A percentile compares a stretch with the other conserved stretches of the same genome.
Conservation (phyloP, 768 basidiomycete species). For the Agaricus sinodeliciosus region DNA sequence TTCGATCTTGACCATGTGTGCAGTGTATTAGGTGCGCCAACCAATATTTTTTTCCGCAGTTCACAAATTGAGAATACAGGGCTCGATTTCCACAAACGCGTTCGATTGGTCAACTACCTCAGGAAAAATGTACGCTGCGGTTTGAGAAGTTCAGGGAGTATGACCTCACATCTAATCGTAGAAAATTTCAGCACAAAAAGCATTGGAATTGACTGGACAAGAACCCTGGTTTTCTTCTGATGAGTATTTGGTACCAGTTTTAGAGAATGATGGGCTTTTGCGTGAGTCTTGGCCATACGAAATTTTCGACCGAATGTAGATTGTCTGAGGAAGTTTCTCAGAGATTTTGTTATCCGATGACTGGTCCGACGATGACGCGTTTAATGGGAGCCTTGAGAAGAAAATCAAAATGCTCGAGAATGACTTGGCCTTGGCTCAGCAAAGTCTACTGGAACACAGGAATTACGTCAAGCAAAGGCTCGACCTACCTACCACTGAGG, state of each 20-base stretch:
- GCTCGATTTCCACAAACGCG: slow-evolving; percentile 73
- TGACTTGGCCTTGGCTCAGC: slow-evolving; percentile 51
- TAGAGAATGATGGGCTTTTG: slow-evolving; percentile 85
- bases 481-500: slow-evolving; percentile 36
- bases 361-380: slow-evolving; percentile 65
- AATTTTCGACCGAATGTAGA: background rate
- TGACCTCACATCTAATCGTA: slow-evolving; percentile 21
- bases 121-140: slow-evolving; percentile 52
- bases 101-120: slow-evolving; percentile 84
- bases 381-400: slow-evolving; percentile 24
- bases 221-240: slow-evolving; percentile 70
- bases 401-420: slow-evolving; percentile 55
- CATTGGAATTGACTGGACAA: slow-evolving; percentile 41
- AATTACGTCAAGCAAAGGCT: slow-evolving; percentile 48
- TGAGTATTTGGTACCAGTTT: slow-evolving; percentile 70
- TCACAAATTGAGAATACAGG: slow-evolving; percentile 29
- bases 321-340: slow-evolving; percentile 19
- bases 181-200: slow-evolving; percentile 44
- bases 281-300: slow-evolving; percentile 45
- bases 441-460: slow-evolving; percentile 59
- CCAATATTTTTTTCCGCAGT: background rate
- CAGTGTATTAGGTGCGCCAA: slow-evolving; percentile 46
- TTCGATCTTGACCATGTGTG: slow-evolving; percentile 56
- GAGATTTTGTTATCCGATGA: slow-evolving; percentile 57
- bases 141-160: slow-evolving; percentile 4